These are phyloP conservation scores for Homolaphlyctis polyrhiza DNA, from an alignment of 371 early-diverging fungal species.

Conservation along the genomic window DNA sequence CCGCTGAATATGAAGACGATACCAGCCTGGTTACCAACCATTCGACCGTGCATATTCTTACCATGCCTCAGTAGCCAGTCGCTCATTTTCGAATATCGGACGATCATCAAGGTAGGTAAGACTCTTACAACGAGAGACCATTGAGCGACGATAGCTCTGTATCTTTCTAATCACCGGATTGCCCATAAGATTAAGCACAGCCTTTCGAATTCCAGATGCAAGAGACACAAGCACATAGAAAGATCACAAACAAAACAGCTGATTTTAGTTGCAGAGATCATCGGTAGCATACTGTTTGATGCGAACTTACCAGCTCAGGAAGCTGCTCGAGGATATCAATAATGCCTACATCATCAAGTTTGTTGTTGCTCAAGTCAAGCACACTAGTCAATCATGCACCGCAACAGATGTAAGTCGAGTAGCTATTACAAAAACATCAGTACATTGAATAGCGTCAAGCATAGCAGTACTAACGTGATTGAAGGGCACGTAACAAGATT, in stretches of 20 bases:
- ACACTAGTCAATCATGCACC: conserved; percentile 15
- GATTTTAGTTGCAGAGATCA: too few species aligned
- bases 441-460: neutral
- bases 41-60: conserved; percentile 5
- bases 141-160: conserved; percentile 39
- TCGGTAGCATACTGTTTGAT: too few species aligned
- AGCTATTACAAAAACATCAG: neutral
- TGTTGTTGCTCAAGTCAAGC: conserved; percentile 46
- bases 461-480: conserved; percentile 20
- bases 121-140: conserved; percentile 28
- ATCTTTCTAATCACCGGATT: conserved; percentile 46
- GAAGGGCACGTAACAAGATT: conserved; percentile 24
- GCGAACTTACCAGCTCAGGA: conserved; percentile 40
- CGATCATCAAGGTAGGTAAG: conserved; percentile 52
- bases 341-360: conserved; percentile 43
- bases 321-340: conserved; percentile 38
- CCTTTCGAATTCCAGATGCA: too few species aligned
- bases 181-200: conserved; percentile 48
- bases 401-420: neutral
- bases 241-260: too few species aligned
- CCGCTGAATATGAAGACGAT: neutral
- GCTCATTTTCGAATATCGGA: conserved; percentile 50
- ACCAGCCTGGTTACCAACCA: neutral
- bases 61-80: conserved; percentile 45
- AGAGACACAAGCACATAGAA: too few species aligned